These are phyloP conservation scores for Cryphonectria japonica DNA, from an alignment of 2,329 filamentous ascomycete genomes.

Conservation along the genomic window DNA sequence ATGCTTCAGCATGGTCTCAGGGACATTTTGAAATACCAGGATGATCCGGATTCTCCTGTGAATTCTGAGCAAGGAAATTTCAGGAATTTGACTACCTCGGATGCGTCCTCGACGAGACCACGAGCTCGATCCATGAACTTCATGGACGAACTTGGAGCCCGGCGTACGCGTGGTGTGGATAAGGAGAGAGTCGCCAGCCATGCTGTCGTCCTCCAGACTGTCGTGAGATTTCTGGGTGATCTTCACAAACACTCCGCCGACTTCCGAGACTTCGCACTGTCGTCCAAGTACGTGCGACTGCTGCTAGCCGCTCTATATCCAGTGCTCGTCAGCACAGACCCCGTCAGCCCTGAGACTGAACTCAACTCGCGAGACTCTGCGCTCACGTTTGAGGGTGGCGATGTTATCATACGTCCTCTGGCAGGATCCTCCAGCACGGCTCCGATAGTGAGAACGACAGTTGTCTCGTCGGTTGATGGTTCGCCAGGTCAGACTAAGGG, in stretches of 20 bases:
- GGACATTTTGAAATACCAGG: constrained; percentile 65
- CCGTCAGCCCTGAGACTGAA: constrained; percentile 81
- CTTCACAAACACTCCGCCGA: constrained; percentile 74
- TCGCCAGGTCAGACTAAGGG: constrained; percentile 51
- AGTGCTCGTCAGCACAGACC: constrained; percentile 82
- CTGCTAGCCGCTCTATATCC: constrained; percentile 83
- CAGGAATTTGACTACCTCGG: constrained; percentile 34
- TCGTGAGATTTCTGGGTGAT: constrained; percentile 78
- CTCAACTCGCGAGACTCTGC: constrained; percentile 81
- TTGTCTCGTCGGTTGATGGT: constrained; percentile 53
- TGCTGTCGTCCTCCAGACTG: constrained; percentile 70
- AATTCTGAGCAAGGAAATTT: constrained; percentile 32
- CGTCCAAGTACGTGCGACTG: constrained; percentile 80
- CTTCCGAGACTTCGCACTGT: constrained; percentile 82
- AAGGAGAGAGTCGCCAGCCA: constrained; percentile 59
- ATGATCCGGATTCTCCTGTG: constrained; percentile 60
- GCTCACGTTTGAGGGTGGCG: constrained; percentile 82
- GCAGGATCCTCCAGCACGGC: constrained; percentile 61
- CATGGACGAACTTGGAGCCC: constrained; percentile 59
- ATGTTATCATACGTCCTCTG: constrained; percentile 80
- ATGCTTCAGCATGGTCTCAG: constrained; percentile 89
- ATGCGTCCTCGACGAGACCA: constrained; percentile 41
- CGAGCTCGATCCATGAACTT: constrained; percentile 70
- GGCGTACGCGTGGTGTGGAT: constrained; percentile 48
- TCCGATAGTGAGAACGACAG: constrained; percentile 76